phyloP scores from a whole-genome alignment of 2,329 filamentous ascomycete species.

The Sporothrix schenckii region DNA sequence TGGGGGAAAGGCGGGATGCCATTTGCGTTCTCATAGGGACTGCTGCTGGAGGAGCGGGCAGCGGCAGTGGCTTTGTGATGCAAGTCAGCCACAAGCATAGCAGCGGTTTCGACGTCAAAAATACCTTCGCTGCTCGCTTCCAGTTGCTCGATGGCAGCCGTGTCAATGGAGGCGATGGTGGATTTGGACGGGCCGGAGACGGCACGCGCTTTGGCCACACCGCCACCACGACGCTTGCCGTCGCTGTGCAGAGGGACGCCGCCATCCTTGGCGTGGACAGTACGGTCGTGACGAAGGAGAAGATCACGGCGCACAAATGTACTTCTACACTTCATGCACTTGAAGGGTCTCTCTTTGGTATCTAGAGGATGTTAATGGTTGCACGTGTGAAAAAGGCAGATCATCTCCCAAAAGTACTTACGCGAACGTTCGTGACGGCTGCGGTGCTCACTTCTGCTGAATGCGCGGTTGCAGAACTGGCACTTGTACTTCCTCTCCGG shows the following conservation, averaged over 20 bases:
- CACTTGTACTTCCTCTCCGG: conserved; percentile 99
- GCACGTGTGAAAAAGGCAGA: too few species aligned
- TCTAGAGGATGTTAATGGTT: conserved; percentile 57
- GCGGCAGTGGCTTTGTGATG: conserved; percentile 87
- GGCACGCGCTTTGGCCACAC: conserved; percentile 64
- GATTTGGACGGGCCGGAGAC: conserved; percentile 71
- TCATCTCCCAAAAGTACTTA: conserved; percentile 61
- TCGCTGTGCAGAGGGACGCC: conserved; percentile 92
- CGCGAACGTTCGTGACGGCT: conserved; percentile 96
- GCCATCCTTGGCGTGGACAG: conserved; percentile 97
- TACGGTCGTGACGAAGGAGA: conserved; percentile 93
- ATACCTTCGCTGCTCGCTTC: conserved; percentile 87
- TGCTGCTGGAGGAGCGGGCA: conserved; percentile 59
- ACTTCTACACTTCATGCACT: conserved; percentile 96
- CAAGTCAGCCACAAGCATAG: conserved; percentile 97
- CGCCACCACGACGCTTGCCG: conserved; percentile 76
- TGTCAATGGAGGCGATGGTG: conserved; percentile 73
- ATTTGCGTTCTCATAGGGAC: conserved; percentile 59
- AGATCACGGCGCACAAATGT: conserved; percentile 98
- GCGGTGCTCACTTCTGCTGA: conserved; percentile 95
- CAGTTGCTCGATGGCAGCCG: conserved; percentile 86
- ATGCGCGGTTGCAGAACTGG: conserved; percentile 96
- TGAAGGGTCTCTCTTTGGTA: conserved; percentile 98
- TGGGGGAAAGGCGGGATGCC: conserved; percentile 71
- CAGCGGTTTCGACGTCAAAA: conserved; percentile 95